Percentiles rank a stretch among this genome's conserved stretches.
These are phyloP conservation scores for Calocybe cyanea DNA, from an alignment of 768 basidiomycete genomes.

Conservation along the genomic window DNA sequence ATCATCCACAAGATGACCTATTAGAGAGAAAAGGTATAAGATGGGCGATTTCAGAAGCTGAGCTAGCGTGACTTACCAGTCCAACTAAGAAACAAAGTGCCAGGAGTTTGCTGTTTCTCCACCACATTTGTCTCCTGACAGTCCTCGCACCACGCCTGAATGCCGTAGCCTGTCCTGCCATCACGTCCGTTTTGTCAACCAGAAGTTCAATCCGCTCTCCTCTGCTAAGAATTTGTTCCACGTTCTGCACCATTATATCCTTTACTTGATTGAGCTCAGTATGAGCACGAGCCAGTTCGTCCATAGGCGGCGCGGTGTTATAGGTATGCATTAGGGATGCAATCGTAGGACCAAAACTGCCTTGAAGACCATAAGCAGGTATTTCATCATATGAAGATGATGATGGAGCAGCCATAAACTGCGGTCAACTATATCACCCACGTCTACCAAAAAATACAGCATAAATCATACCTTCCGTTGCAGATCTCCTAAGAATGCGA, in stretches of 20 bases:
- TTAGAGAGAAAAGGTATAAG: background rate
- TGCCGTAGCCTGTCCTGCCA: constrained; percentile 91
- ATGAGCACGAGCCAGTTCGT: constrained; percentile 89
- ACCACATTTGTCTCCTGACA: constrained; percentile 87
- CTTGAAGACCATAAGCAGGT: constrained; percentile 66
- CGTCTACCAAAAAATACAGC: constrained; percentile 1
- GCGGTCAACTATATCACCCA: constrained; percentile 5
- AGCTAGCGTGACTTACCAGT: constrained; percentile 42
- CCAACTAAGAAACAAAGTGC: constrained; percentile 68
- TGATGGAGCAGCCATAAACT: constrained; percentile 64
- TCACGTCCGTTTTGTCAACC: constrained; percentile 94
- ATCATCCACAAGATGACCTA: constrained; percentile 80
- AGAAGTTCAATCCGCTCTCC: constrained; percentile 95
- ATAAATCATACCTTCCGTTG: constrained; percentile 60
- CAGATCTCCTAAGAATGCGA: constrained; percentile 86
- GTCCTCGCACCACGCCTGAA: constrained; percentile 86
- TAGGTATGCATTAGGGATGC: constrained; percentile 80
- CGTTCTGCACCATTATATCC: constrained; percentile 98
- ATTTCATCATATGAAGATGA: constrained; percentile 54
- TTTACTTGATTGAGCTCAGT: constrained; percentile 87
- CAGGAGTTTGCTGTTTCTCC: constrained; percentile 73
- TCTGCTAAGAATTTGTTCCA: constrained; percentile 90
- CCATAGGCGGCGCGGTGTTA: constrained; percentile 82
- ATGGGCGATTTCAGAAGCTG: constrained; percentile 2
- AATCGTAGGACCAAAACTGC: constrained; percentile 65